A percentile compares a stretch with the other conserved stretches of the same genome.
Evolutionary conservation across 176 grass and related monocot species (phyloP).

Genomic region (Triticum turgidum): DNA sequence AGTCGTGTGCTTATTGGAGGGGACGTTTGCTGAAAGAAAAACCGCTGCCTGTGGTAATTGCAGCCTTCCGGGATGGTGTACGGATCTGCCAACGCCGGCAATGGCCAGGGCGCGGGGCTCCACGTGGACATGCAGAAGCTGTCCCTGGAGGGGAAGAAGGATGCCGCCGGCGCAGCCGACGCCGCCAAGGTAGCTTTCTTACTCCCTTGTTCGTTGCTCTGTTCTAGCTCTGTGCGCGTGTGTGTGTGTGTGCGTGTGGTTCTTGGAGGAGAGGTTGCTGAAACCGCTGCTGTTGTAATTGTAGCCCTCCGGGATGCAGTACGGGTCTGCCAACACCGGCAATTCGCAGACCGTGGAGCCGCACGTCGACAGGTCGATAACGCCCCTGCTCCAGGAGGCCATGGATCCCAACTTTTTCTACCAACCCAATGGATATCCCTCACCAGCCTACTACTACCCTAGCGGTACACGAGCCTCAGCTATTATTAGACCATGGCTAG

Average conservation of each 20-base stretch:
- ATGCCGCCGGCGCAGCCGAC: constrained; percentile 44
- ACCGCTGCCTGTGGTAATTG: not conserved
- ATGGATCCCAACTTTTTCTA: constrained; percentile 76
- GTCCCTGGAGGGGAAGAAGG: constrained; percentile 62
- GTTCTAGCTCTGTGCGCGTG: not conserved
- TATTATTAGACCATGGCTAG: constrained; percentile 1
- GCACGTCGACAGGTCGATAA: constrained; percentile 61
- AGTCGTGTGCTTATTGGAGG: not conserved
- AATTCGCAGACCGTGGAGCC: constrained; percentile 40
- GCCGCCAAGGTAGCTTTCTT: constrained; percentile 46
- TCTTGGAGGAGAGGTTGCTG: not conserved
- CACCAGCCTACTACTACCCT: constrained; percentile 66
- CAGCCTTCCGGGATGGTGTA: constrained; percentile 56
- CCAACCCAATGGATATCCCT: constrained; percentile 53
- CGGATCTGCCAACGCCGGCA: constrained; percentile 52
- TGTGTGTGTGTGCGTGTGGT: not conserved
- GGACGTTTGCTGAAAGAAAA: not conserved
- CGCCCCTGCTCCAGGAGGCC: constrained; percentile 71
- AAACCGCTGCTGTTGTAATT: constrained; percentile 4
- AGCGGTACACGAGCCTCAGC: constrained; percentile 29
- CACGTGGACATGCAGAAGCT: constrained; percentile 73
- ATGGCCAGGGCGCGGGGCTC: constrained; percentile 32
- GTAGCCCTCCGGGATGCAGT: constrained; percentile 49
- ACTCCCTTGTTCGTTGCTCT: not conserved
- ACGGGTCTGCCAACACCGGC: constrained; percentile 44